These are phyloP conservation scores for Fusarium sp. DNA, from an alignment of 2,329 filamentous ascomycete species.

Conservation along the genomic window DNA sequence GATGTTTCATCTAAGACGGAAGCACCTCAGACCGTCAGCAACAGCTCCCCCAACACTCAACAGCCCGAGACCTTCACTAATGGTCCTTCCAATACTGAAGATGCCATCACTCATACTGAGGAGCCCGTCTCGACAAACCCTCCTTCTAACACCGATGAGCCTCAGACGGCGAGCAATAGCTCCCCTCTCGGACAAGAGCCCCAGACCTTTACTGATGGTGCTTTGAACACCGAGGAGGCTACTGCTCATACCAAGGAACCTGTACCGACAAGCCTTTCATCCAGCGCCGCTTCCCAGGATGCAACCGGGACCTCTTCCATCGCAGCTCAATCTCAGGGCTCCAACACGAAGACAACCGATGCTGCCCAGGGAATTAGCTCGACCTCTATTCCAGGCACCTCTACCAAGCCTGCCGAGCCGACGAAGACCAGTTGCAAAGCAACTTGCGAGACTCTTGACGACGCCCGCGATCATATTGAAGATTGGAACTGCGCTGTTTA, in stretches of 20 bases:
- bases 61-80: neutral
- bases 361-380: neutral
- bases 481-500: slow-evolving; percentile 5
- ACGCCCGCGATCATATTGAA: accelerated
- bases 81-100: neutral
- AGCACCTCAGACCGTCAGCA: neutral
- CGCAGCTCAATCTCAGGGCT: too few species aligned
- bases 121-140: neutral
- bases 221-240: neutral
- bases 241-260: neutral
- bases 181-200: neutral
- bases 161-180: neutral
- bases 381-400: neutral
- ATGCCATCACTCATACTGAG: neutral
- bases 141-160: neutral
- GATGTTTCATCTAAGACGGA: neutral
- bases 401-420: neutral
- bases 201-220: neutral
- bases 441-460: neutral
- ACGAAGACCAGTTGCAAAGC: neutral
- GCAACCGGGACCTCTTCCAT: neutral
- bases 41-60: neutral
- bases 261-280: neutral
- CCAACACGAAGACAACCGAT: neutral
- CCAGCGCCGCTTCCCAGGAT: neutral